Evolutionary conservation across 148 eudicot genomes (phyloP), one percentile per base, ranked within the genome.

Genomic region (Salicornia ramosissima): DNA sequence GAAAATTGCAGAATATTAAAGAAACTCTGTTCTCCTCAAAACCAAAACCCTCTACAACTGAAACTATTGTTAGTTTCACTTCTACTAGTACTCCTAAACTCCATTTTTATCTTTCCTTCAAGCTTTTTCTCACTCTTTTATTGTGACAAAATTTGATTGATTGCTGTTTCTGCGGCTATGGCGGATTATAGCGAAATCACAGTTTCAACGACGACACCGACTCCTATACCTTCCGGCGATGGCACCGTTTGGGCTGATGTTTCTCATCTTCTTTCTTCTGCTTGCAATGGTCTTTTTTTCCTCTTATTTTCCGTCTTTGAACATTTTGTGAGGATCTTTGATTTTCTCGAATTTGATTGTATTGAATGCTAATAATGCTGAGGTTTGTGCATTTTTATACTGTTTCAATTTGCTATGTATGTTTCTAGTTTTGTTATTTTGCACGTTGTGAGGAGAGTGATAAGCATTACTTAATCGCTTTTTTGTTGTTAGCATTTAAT

Each of bases 191-290:
- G 61, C 2, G 77, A 64, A 55, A 42, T 39, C 21, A 19, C 51
- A 28, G 14, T 55, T 43, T 55, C 66, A 68, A 43, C 61, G 68
- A 28, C n/a, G 31, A 18, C 73, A 7, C 40, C 78, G 62, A 25
- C 86, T 64, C 57, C 84, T 15, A 81, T 87, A 33, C 80, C 91
- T 67, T 80, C 91, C 33, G 91, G 88, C 28, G 89, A 82, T 30
- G 86, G 86, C 65, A 80, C 88, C 50, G 89, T 83, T 70, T 92
- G 97, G 97, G 75, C 92, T 10, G 91, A 92, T 51, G 81, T 85
- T 56, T 86, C 97, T 46, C 68, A 82, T 54, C 86, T 92, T 13
- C 86, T 92, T 11, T 42, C 53, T 26, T 49, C 85, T 58, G 91
- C 97, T 52, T 88, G 90, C 77, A 39, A 74, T 71, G 97, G 97